Evolutionary conservation across 495 filamentous ascomycete species (phyloP).

Genomic region (Choiromyces venosus): DNA sequence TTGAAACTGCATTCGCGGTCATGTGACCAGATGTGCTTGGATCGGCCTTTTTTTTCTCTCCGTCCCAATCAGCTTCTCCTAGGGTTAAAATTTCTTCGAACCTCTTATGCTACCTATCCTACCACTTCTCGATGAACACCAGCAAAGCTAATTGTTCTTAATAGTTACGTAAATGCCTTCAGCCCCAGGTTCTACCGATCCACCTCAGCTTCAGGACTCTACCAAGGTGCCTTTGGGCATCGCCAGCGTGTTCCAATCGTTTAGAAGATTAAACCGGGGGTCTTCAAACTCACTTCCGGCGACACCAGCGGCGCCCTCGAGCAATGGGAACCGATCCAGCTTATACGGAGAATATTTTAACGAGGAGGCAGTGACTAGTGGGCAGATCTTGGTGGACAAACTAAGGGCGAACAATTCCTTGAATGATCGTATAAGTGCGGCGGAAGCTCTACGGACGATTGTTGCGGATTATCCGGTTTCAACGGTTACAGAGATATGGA

Average conservation of each 20-base stretch:
- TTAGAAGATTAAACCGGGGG: constrained; percentile 35
- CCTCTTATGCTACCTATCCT: neutral
- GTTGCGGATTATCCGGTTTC: constrained; percentile 54
- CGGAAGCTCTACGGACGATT: constrained; percentile 51
- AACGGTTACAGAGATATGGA: constrained; percentile 55
- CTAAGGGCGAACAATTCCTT: constrained; percentile 31
- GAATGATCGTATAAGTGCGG: constrained; percentile 52
- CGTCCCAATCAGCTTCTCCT: constrained; percentile 31
- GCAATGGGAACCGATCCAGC: constrained; percentile 22
- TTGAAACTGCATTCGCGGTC: constrained; percentile 13
- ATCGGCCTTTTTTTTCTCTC: constrained; percentile 16
- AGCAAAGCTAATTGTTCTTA: constrained; percentile 1
- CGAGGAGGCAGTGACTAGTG: constrained; percentile 24
- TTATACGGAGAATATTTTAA: constrained; percentile 29
- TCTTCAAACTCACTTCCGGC: constrained; percentile 28
- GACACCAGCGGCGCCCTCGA: constrained; percentile 23
- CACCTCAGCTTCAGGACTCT: constrained; percentile 33
- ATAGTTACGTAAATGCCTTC: constrained; percentile 38
- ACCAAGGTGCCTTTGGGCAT: constrained; percentile 34
- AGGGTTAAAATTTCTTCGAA: constrained; percentile 1
- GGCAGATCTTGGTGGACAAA: constrained; percentile 33
- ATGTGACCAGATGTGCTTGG: constrained; percentile 29
- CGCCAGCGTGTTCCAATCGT: constrained; percentile 34
- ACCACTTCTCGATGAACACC: neutral
- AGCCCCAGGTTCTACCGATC: constrained; percentile 31